These are phyloP conservation scores for Euphorbia peplus DNA, from an alignment of 345 rosid species.

Conservation along the genomic window DNA sequence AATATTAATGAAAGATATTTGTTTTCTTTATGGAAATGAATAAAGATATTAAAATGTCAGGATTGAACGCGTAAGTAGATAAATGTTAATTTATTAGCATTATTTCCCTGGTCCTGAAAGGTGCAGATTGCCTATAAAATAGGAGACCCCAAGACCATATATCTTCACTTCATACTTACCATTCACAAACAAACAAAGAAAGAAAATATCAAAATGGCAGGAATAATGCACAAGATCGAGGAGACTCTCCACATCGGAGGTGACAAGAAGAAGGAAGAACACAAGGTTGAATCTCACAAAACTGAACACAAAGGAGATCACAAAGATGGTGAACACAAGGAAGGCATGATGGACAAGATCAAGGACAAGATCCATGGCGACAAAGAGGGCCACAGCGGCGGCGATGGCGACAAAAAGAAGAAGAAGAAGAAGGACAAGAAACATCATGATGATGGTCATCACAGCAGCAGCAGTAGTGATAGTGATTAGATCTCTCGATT, in stretches of 20 bases:
- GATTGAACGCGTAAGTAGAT: too few species aligned
- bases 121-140: conserved; percentile 3
- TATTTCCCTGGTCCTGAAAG: too few species aligned
- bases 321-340: conserved; percentile 34
- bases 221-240: conserved; percentile 58
- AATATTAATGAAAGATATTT: too few species aligned
- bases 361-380: conserved; percentile 50
- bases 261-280: conserved; percentile 35
- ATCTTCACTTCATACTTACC: not conserved
- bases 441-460: conserved; percentile 30
- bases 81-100: too few species aligned
- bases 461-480: conserved; percentile 68
- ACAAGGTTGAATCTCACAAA: conserved; percentile 24
- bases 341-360: conserved; percentile 43
- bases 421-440: conserved; percentile 49
- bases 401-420: conserved; percentile 27
- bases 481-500: conserved; percentile 41
- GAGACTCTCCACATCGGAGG: conserved; percentile 72
- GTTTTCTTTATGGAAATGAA: too few species aligned
- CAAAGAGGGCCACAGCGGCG: conserved; percentile 10
- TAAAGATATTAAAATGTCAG: too few species aligned
- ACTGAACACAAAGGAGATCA: not conserved
- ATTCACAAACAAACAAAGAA: not conserved
- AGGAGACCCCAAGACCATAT: not conserved
- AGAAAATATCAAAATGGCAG: conserved; percentile 39